phyloP scores from a whole-genome alignment of 2,329 filamentous ascomycete species.

The Aspergillus proliferans region DNA sequence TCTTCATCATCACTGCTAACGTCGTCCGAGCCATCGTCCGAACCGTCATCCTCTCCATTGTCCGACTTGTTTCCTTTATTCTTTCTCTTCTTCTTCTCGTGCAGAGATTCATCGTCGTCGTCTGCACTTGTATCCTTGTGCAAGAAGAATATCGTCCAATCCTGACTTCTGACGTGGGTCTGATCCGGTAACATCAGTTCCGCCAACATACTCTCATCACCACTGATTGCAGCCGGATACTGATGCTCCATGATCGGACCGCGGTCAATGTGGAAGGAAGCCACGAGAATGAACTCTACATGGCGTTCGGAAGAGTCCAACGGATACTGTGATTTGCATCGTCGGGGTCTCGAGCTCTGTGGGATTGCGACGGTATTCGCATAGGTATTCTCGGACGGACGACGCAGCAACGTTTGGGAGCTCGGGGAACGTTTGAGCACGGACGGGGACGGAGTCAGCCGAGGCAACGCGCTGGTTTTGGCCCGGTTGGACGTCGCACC shows the following conservation, averaged over 20 bases:
- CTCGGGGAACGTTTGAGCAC: conserved; percentile 47
- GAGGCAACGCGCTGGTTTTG: conserved; percentile 48
- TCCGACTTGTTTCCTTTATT: conserved; percentile 39
- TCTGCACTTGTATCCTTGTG: conserved; percentile 88
- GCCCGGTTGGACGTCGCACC: conserved; percentile 26
- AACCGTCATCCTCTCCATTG: conserved; percentile 44
- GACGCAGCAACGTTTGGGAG: conserved; percentile 35
- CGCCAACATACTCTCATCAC: conserved; percentile 95
- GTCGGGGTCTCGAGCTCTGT: conserved; percentile 44
- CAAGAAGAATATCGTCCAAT: conserved; percentile 98
- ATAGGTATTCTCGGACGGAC: conserved; percentile 25
- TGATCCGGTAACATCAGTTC: conserved; percentile 98
- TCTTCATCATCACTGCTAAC: conserved; percentile 55
- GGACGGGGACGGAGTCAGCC: conserved; percentile 56
- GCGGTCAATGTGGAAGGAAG: conserved; percentile 93
- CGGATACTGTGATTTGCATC: conserved; percentile 68
- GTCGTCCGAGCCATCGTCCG: conserved; percentile 42
- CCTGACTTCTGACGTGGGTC: conserved; percentile 86
- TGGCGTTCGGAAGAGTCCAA: conserved; percentile 74
- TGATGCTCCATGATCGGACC: conserved; percentile 98
- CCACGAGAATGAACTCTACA: conserved; percentile 97
- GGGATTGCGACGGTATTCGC: background rate
- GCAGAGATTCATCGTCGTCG: conserved; percentile 62
- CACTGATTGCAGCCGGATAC: conserved; percentile 88
- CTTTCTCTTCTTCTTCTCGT: conserved; percentile 40